These are phyloP conservation scores for Talaromyces sp. DNA, from an alignment of 2,329 filamentous ascomycete genomes.

Conservation along the genomic window DNA sequence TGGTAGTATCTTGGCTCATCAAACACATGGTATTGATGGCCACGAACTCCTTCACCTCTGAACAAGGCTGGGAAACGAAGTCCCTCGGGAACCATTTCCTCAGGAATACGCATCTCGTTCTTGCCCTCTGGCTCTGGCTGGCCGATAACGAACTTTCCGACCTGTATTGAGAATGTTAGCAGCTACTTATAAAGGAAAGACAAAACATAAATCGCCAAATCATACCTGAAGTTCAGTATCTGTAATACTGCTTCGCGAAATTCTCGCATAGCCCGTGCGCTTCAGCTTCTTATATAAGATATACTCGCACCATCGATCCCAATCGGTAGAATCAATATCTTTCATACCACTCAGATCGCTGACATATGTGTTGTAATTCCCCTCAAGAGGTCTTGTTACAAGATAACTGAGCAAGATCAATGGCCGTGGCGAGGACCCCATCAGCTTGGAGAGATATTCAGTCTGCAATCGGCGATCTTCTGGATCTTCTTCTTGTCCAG, in stretches of 20 bases:
- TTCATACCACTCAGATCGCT: constrained; percentile 83
- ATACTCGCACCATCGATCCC: constrained; percentile 99
- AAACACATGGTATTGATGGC: constrained; percentile 92
- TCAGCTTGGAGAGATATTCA: constrained; percentile 78
- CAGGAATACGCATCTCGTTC: constrained; percentile 59
- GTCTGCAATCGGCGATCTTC: constrained; percentile 85
- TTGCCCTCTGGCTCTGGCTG: constrained; percentile 58
- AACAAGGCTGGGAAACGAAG: constrained; percentile 81
- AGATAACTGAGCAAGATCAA: constrained; percentile 85
- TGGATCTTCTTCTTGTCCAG: constrained; percentile 91
- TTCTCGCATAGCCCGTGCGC: constrained; percentile 80
- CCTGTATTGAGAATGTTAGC: constrained; percentile 33
- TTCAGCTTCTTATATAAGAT: constrained; percentile 88
- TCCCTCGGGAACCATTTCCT: constrained; percentile 69
- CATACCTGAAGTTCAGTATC: constrained; percentile 89
- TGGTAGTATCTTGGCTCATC: constrained; percentile 72
- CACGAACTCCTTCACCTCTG: constrained; percentile 76
- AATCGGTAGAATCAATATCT: constrained; percentile 86
- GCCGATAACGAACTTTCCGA: constrained; percentile 89
- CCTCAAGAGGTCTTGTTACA: constrained; percentile 80
- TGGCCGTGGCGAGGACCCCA: constrained; percentile 75
- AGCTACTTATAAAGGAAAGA: constrained; percentile 4
- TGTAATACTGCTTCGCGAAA: constrained; percentile 85
- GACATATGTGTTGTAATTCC: constrained; percentile 96
- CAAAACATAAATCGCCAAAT: background rate